Evolutionary conservation across 2,329 filamentous ascomycete genomes (phyloP), one percentile per base, ranked within the genome.

Genomic region (Aspergillus awamori): DNA sequence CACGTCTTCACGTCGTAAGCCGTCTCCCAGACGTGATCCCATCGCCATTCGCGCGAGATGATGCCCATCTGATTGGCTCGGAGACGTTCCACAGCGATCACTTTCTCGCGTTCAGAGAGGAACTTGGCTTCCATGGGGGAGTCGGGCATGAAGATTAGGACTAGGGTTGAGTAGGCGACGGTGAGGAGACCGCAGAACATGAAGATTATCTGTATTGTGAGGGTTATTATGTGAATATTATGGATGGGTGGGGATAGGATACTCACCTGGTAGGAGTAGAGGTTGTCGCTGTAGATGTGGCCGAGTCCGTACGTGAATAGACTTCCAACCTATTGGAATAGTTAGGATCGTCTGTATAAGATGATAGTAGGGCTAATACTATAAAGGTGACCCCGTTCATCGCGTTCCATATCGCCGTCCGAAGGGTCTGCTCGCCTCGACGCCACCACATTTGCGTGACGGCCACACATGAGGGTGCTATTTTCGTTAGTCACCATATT

Each of bases 391-490:
- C 71, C 2, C 86, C 85, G 57, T 87, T 85, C 82, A 86, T 87
- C 20, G 80, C 82, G 66, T 87, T 87, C 86, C 86, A 88, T 2
- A 81, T 80, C 8, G 83, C 82, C 11, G 84, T 83, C 3, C 86
- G 76, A 53, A 84, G 70, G 0, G 85, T 86, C 70, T 88, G 85
- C 65, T 88, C 86, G 60, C 80, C 78, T 55, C 85, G 79, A 45
- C 83, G 80, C 78, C 84, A 88, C 86, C 86, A 88, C 83, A 87
- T 86, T 58, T 83, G 81, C 0, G 84, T 86, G 36, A 86, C 83
- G 17, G 83, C 83, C 15, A 86, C 77, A 64, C 86, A 87, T 20
- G 81, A 81, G 0, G 85, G 84, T 10, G 80, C 68, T 65, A 6
- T 45, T 28, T 28, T 24, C 3, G 10, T 45, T 45, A 45, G 41